Evolutionary conservation across 2,329 filamentous ascomycete genomes (phyloP).

Genomic region (Colletotrichum lupini): DNA sequence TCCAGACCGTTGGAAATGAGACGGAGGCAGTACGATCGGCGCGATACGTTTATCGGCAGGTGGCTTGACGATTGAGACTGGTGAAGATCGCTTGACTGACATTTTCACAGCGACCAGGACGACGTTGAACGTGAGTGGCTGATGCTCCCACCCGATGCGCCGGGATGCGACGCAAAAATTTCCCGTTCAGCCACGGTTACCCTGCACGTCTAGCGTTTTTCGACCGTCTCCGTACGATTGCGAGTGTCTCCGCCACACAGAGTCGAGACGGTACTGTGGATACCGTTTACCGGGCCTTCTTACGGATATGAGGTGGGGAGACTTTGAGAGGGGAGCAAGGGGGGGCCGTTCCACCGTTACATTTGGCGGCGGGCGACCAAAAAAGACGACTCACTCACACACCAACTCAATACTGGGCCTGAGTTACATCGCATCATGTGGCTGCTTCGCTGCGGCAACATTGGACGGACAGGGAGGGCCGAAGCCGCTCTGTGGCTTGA

Average conservation of each 20-base stretch:
- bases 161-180: slow-evolving; percentile 22
- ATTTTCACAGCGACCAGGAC: neutral
- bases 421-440: slow-evolving; percentile 32
- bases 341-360: slow-evolving; percentile 34
- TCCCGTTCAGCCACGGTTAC: slow-evolving; percentile 17
- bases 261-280: slow-evolving; percentile 26
- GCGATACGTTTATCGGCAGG: neutral
- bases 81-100: neutral
- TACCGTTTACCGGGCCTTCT: neutral
- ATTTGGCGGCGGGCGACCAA: slow-evolving; percentile 20
- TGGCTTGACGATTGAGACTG: slow-evolving; percentile 20
- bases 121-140: slow-evolving; percentile 26
- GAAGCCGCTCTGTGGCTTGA: slow-evolving; percentile 29
- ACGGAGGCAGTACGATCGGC: slow-evolving; percentile 24
- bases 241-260: neutral
- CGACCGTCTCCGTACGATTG: neutral
- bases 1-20: slow-evolving; percentile 25
- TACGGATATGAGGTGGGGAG: neutral
- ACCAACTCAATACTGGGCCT: neutral
- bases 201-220: slow-evolving; percentile 2
- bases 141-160: slow-evolving; percentile 10
- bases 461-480: slow-evolving; percentile 15
- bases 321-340: slow-evolving; percentile 5
- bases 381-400: neutral
- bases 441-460: slow-evolving; percentile 21